Conservation (phyloP, 2,329 filamentous ascomycete genomes). For the Chrysosporium keratinophilum region DNA sequence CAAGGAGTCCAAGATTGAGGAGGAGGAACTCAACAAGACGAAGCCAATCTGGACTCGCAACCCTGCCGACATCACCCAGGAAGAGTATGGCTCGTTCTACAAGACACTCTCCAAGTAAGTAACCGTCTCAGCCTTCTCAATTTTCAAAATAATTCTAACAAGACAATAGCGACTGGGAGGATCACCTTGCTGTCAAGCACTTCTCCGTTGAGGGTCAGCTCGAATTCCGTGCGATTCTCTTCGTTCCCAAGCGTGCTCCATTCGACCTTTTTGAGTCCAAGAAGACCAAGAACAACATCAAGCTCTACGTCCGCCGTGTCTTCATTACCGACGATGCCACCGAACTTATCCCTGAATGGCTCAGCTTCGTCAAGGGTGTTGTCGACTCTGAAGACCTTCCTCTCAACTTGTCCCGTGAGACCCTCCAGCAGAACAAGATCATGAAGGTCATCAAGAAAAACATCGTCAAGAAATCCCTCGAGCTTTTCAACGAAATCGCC, state of each 20-base stretch:
- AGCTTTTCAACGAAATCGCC: constrained; percentile 97
- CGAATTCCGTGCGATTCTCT: constrained; percentile 99
- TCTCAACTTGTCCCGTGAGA: constrained; percentile 99
- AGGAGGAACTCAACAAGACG: constrained; percentile 99
- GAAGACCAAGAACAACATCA: constrained; percentile 99
- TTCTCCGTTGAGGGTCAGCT: constrained; percentile 99
- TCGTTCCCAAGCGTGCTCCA: constrained; percentile 97
- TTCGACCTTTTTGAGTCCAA: constrained; percentile 99
- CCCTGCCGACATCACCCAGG: constrained; percentile 83
- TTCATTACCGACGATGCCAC: constrained; percentile 99
- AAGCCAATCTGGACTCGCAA: constrained; percentile 99
- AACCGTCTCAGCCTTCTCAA: neutral
- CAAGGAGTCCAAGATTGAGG: constrained; percentile 97
- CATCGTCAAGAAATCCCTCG: constrained; percentile 99
- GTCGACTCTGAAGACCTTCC: constrained; percentile 99
- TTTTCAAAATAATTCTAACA: constrained; percentile 14
- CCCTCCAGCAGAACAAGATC: constrained; percentile 99
- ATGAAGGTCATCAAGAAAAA: constrained; percentile 99
- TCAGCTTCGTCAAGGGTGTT: constrained; percentile 99
- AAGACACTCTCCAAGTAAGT: constrained; percentile 85
- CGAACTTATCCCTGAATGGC: constrained; percentile 98
- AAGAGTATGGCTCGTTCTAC: constrained; percentile 99
- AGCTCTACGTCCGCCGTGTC: constrained; percentile 98
- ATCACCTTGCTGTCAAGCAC: constrained; percentile 99
- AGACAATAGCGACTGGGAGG: constrained; percentile 71